A percentile compares a stretch with the other conserved stretches of the same genome.
phyloP scores from a whole-genome alignment of 148 eudicot genomes.

The Vaccinium darrowii region DNA sequence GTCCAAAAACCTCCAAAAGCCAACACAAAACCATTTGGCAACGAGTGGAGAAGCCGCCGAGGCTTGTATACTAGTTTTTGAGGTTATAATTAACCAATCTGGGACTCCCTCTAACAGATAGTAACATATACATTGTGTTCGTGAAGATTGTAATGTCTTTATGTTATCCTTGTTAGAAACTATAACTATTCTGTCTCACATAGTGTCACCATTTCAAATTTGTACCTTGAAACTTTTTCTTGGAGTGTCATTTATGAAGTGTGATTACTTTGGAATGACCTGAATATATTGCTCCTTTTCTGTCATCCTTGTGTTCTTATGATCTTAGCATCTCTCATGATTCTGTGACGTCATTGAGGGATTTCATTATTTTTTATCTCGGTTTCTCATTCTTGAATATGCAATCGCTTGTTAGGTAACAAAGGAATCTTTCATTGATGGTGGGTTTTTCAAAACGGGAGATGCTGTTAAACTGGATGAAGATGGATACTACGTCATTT shows the following conservation, averaged over 20 bases:
- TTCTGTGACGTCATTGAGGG: neutral
- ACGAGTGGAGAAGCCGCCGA: no score
- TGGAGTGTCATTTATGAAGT: neutral
- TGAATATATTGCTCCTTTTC: neutral
- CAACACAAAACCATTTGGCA: no score
- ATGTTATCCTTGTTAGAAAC: neutral
- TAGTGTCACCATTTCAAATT: neutral
- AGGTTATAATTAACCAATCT: no score
- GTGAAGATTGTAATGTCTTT: neutral
- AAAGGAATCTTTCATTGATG: constrained; percentile 74
- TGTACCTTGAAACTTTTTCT: neutral
- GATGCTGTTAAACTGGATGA: constrained; percentile 83
- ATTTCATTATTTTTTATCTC: neutral
- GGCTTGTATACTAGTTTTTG: no score
- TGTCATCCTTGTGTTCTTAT: neutral
- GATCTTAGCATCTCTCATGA: constrained; percentile 1
- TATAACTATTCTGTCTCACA: neutral
- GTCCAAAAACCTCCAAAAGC: no score
- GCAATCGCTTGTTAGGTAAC: constrained; percentile 60
- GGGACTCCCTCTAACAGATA: neutral
- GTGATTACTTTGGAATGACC: neutral
- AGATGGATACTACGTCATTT: constrained; percentile 88
- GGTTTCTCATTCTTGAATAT: constrained; percentile 12
- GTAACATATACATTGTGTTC: neutral
- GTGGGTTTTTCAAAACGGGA: constrained; percentile 90